These are phyloP conservation scores for Telfairia occidentalis DNA, from an alignment of 331 rosid species.

Conservation along the genomic window DNA sequence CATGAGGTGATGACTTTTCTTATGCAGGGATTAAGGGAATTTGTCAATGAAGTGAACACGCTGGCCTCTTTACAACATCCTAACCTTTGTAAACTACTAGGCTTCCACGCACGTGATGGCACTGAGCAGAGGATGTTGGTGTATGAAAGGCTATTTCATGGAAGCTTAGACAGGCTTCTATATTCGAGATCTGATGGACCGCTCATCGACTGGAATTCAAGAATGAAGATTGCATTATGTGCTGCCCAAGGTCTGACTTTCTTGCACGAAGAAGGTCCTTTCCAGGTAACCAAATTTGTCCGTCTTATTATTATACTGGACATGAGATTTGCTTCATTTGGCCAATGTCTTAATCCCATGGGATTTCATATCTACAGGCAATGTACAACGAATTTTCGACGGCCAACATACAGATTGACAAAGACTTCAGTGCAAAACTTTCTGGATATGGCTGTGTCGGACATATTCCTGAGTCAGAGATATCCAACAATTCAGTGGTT, in stretches of 20 bases:
- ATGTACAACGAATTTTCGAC: conserved; percentile 94
- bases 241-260: conserved; percentile 96
- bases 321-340: neutral
- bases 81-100: conserved; percentile 86
- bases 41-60: conserved; percentile 61
- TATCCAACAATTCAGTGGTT: conserved; percentile 61
- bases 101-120: conserved; percentile 88
- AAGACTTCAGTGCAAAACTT: conserved; percentile 93
- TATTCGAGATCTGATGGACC: conserved; percentile 85
- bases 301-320: neutral
- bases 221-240: conserved; percentile 79
- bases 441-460: conserved; percentile 96
- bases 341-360: neutral
- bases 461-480: conserved; percentile 74
- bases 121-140: conserved; percentile 73
- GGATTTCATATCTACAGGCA: conserved; percentile 43
- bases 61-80: conserved; percentile 82
- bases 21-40: conserved; percentile 71
- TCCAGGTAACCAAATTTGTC: conserved; percentile 50
- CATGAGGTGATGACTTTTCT: neutral
- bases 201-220: conserved; percentile 85
- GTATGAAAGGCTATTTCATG: conserved; percentile 83
- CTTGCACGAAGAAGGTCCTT: conserved; percentile 99
- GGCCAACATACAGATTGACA: conserved; percentile 83
- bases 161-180: conserved; percentile 74